These are phyloP conservation scores for Oryza nivara DNA, from an alignment of 176 grass and related monocot genomes.

Conservation along the genomic window DNA sequence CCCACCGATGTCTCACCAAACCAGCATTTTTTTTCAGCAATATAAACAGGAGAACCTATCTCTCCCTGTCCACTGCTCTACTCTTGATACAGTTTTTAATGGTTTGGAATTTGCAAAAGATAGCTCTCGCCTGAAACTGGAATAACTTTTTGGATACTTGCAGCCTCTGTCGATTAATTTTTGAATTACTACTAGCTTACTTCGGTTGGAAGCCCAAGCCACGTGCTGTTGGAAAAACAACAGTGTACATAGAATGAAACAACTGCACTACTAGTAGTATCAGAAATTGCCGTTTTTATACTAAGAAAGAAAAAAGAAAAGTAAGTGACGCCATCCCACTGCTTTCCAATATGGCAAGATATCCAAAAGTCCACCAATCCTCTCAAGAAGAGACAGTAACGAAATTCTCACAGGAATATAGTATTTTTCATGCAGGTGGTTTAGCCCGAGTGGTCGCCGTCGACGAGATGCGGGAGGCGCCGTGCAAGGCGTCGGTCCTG, in stretches of 20 bases:
- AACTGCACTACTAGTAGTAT: slow-evolving; percentile 21
- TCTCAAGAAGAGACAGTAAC: not conserved
- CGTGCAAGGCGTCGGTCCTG: slow-evolving; percentile 54
- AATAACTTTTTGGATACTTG: not conserved
- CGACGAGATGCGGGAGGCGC: slow-evolving; percentile 42
- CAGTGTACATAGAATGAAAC: not conserved
- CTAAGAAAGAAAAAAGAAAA: not conserved
- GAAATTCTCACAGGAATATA: not conserved
- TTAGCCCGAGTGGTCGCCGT: slow-evolving; percentile 52
- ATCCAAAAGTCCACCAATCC: slow-evolving; percentile 13
- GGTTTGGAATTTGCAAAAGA: not conserved
- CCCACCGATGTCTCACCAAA: not conserved
- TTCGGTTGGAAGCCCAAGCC: not conserved
- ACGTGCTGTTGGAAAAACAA: not conserved
- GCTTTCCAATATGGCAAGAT: not conserved
- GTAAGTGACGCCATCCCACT: not conserved
- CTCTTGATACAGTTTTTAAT: not conserved
- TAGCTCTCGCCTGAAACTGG: not conserved
- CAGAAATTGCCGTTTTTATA: not conserved
- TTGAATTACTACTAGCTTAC: not conserved
- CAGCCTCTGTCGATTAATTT: not conserved
- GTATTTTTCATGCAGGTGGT: slow-evolving; percentile 31
- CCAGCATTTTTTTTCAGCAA: not conserved
- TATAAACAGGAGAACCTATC: not conserved
- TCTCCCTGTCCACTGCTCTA: not conserved